Percentiles rank a stretch among this genome's conserved stretches.
Evolutionary conservation across 305 asterid species (phyloP).

Genomic region (Rubia tinctorum): DNA sequence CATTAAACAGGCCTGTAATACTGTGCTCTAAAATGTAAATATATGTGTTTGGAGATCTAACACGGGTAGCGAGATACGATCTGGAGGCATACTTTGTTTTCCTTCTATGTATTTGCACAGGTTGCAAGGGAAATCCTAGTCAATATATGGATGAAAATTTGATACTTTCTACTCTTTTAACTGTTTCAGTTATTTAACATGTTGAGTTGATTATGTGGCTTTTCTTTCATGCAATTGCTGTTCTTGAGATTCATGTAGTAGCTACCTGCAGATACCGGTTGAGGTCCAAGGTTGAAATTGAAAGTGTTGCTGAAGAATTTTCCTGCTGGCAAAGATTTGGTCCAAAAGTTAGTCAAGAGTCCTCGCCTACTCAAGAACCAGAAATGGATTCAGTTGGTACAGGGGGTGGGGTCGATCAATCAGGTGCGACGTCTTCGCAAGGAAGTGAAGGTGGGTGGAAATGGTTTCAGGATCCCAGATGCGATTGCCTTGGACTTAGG

Average conservation of each 20-base stretch:
- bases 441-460: slow-evolving; percentile 62
- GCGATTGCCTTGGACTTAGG: slow-evolving; percentile 80
- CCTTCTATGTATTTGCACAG: background rate
- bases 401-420: slow-evolving; percentile 56
- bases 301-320: slow-evolving; percentile 52
- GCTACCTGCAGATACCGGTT: slow-evolving; percentile 56
- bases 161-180: background rate
- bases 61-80: too few species aligned
- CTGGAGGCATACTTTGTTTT: too few species aligned
- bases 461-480: slow-evolving; percentile 82
- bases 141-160: background rate
- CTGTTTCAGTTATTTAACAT: background rate
- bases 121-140: background rate
- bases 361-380: slow-evolving; percentile 43
- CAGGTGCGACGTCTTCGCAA: slow-evolving; percentile 54
- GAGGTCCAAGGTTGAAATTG: slow-evolving; percentile 86
- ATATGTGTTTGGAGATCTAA: too few species aligned
- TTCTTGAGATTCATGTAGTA: background rate
- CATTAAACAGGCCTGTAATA: too few species aligned
- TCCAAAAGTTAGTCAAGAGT: slow-evolving; percentile 32
- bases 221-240: background rate
- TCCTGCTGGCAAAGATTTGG: slow-evolving; percentile 92
- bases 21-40: background rate
- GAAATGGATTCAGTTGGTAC: slow-evolving; percentile 64
- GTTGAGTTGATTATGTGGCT: background rate